A percentile compares a stretch with the other conserved stretches of the same genome.
These are phyloP conservation scores for Dittrichia graveolens DNA, from an alignment of 129 eudicot genomes.

Conservation along the genomic window DNA sequence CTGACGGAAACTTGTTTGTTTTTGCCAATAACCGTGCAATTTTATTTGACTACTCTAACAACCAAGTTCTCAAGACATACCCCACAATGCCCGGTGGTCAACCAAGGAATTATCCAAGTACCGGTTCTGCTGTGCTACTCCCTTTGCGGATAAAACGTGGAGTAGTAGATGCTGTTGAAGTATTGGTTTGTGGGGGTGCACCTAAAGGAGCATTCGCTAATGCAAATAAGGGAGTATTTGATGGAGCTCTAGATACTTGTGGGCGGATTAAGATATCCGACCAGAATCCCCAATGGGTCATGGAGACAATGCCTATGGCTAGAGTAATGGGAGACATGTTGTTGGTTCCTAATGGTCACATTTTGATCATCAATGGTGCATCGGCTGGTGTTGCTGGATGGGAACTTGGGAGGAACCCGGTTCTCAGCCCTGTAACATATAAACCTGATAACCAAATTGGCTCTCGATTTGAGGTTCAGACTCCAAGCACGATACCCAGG, in stretches of 20 bases:
- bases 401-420: slow-evolving; percentile 55
- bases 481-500: slow-evolving; percentile 44
- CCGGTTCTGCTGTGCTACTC: slow-evolving; percentile 77
- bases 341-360: slow-evolving; percentile 52
- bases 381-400: slow-evolving; percentile 55
- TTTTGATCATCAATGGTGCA: slow-evolving; percentile 57
- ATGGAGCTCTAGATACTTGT: slow-evolving; percentile 49
- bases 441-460: slow-evolving; percentile 29
- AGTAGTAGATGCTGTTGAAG: slow-evolving; percentile 35
- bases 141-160: slow-evolving; percentile 51
- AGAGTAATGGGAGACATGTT: slow-evolving; percentile 75
- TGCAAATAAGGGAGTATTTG: slow-evolving; percentile 42
- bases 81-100: slow-evolving; percentile 73
- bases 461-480: slow-evolving; percentile 44
- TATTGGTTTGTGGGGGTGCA: slow-evolving; percentile 78
- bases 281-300: slow-evolving; percentile 47
- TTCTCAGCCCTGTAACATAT: slow-evolving; percentile 50
- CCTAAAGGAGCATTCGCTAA: slow-evolving; percentile 45
- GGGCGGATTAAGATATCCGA: slow-evolving; percentile 53
- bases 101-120: slow-evolving; percentile 75
- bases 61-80: slow-evolving; percentile 52
- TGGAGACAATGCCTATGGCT: slow-evolving; percentile 68
- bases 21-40: slow-evolving; percentile 76
- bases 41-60: slow-evolving; percentile 48
- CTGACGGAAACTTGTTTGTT: slow-evolving; percentile 64